Evolutionary conservation across 345 rosid species (phyloP), one percentile per base, ranked within the genome.

Genomic region (Salix udensis): DNA sequence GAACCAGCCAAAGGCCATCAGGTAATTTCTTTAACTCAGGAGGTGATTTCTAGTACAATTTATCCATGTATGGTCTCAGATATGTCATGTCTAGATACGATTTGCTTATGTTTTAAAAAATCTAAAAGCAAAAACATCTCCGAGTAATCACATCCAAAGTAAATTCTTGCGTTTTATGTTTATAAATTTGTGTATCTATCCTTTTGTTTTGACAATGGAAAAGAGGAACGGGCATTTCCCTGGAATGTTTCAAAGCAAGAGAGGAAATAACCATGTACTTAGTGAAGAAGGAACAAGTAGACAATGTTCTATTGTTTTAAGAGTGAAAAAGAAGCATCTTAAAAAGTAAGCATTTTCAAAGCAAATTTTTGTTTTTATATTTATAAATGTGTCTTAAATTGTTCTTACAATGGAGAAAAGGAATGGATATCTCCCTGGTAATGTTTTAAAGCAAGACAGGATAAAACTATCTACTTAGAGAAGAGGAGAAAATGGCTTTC

Each of bases 1-100:
- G 97, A 88, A 71, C 76, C 98, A 95, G 85, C 93, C 98, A 4
- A 88, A 71, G 78, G 82, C 96, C 76, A 88, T 95, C 90, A 91
- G 91, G 98, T 94, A 75, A 70, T 84, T 78, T 64, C 64, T 31
- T 58, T 40, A 18, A 68, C 30, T 55, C 6, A 58, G 24, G 62
- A 58, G 26, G 28, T n/a, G 14, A 58, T n/a, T 58, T 58, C 26
- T n/a, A n/a, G 26, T 58, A 58, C 24, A 55, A 24, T 24, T 31
- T n/a, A 10, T 26, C 65, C 39, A 11, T 37, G 21, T 15, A n/a
- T 0, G 37, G 62, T 61, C 67, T 12, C 42, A n/a, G 50, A 19
- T 13, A 58, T 72, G 64, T 42, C 19, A 73, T 31, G 15, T 62
- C 26, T 4, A 11, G 31, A 31, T 36, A 26, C 39, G 23, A 21